These are phyloP conservation scores for Calonectria pteridis DNA, from an alignment of 2,329 filamentous ascomycete genomes.

Conservation along the genomic window DNA sequence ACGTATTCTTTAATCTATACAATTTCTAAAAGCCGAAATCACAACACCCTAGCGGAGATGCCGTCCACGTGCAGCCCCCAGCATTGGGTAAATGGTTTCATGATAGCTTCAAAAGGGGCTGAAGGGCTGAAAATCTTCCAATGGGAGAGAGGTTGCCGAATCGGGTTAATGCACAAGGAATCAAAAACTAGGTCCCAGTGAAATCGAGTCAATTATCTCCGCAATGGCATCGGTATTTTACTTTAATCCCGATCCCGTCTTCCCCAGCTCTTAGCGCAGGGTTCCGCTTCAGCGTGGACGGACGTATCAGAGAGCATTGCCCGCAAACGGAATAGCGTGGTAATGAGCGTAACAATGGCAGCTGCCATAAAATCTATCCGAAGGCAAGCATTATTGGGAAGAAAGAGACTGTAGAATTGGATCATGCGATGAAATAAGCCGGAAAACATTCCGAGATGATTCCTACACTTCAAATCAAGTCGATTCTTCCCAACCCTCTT, in stretches of 20 bases:
- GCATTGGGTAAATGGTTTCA: background rate
- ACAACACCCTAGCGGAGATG: background rate
- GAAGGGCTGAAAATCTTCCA: background rate
- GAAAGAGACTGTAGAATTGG: background rate
- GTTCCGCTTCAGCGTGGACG: background rate
- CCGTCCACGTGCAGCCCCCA: background rate
- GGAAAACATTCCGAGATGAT: background rate
- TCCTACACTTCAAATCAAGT: background rate
- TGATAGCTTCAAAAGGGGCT: background rate
- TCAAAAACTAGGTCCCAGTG: too few relatives aligned
- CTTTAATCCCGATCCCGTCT: slow-evolving; percentile 1
- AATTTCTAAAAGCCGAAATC: background rate
- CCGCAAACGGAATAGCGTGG: background rate
- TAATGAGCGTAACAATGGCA: background rate
- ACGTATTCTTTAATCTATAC: background rate
- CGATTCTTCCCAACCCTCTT: background rate
- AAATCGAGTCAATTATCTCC: background rate
- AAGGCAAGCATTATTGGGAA: background rate
- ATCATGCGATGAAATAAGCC: background rate
- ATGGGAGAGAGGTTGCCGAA: slow-evolving; percentile 19
- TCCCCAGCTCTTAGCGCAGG: background rate
- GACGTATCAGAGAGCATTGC: slow-evolving; percentile 3
- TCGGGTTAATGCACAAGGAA: background rate
- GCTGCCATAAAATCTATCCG: background rate
- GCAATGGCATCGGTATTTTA: background rate